Base-by-base conservation (phyloP, 1,284 basidiomycete species). In the Mycena citricolor region DNA sequence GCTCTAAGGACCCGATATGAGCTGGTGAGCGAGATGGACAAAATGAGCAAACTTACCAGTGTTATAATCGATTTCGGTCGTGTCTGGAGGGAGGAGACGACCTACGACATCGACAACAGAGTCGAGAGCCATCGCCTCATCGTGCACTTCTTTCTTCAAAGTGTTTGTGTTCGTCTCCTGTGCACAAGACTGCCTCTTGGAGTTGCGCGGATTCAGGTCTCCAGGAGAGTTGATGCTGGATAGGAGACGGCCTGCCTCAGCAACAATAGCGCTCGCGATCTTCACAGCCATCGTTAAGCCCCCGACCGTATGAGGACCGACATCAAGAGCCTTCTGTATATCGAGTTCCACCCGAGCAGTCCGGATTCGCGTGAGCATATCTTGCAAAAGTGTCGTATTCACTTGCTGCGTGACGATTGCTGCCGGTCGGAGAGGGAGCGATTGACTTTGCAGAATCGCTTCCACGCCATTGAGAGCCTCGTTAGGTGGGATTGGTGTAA, bases 1-100 rank as follows among this genome's bases (percentile, higher is more conserved):
- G 33, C 13, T 36, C 33, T 36, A 17, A 20, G 14, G 10, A n/a
- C 11, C 11, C 22, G 17, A 34, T 47, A n/a, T 40, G 32, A 12
- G 14, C 8, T 4, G 17, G 19, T 8, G 8, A 14, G 31, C 16
- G 14, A 22, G 20, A 22, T 21, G 20, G 24, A 36, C 33, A 14
- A 29, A 29, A 10, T 29, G 10, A 29, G 26, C 26, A n/a, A 10
- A n/a, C 26, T 29, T 36, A 36, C 33, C 33, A 21, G 33, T 20
- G 19, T 36, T 22, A 22, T 36, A 21, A 12, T 36, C 16, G 8
- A 36, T 8, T 8, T 17, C 33, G 12, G 20, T 22, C 19, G 13
- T 16, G 8, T 12, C 8, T 13, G 13, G 19, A 8, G 33, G 33
- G 8, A 36, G 19, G 7, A 36, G 20, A 20, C 33, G 33, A 36